A percentile compares a stretch with the other conserved stretches of the same genome.
These are phyloP conservation scores for Nectriaceae sp. DNA, from an alignment of 2,329 filamentous ascomycete species.

Conservation along the genomic window DNA sequence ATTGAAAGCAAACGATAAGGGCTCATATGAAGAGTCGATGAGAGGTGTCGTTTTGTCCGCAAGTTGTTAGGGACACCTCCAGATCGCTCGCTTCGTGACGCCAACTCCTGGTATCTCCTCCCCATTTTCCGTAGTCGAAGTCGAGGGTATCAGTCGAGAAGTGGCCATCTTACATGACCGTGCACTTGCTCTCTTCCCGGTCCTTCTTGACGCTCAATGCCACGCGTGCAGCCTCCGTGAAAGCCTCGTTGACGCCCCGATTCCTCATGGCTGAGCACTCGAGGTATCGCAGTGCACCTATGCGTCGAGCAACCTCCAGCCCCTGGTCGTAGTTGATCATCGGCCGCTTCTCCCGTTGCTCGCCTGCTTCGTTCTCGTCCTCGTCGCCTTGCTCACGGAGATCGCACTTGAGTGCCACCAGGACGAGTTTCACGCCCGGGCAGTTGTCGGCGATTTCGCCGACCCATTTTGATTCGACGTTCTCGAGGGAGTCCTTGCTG, in stretches of 20 bases:
- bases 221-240: constrained; percentile 95
- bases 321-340: constrained; percentile 91
- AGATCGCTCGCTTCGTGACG: constrained; percentile 5
- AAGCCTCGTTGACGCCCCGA: constrained; percentile 96
- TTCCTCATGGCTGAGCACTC: constrained; percentile 99
- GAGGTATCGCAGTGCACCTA: constrained; percentile 90
- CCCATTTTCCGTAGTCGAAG: constrained; percentile 1
- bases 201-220: constrained; percentile 74
- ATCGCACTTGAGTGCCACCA: constrained; percentile 97
- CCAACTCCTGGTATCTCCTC: background rate
- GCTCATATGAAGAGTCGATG: background rate
- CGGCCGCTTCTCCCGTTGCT: constrained; percentile 61
- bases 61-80: background rate
- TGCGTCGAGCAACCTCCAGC: constrained; percentile 85
- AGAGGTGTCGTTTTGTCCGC: background rate
- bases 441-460: constrained; percentile 98
- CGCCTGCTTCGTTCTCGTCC: constrained; percentile 58
- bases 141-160: constrained; percentile 1
- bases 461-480: constrained; percentile 98
- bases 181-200: constrained; percentile 62
- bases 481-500: constrained; percentile 93
- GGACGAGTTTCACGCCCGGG: constrained; percentile 88
- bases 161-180: constrained; percentile 54
- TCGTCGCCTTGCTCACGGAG: constrained; percentile 76
- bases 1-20: background rate